A percentile compares a stretch with the other conserved stretches of the same genome.
Conservation (phyloP, 495 filamentous ascomycete species). For the Podospora australis region DNA sequence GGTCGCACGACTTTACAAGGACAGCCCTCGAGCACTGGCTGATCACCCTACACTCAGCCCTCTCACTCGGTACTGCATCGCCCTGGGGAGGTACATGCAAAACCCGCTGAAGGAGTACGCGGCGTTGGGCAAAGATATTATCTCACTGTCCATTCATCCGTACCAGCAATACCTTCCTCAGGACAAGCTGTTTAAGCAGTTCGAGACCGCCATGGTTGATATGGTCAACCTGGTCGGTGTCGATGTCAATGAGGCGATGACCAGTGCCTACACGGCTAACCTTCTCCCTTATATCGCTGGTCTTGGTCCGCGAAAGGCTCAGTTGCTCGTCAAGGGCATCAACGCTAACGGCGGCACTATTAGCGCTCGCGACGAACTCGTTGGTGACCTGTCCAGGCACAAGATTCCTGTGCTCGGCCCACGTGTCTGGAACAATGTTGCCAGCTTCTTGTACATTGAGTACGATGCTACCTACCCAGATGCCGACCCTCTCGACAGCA, state of each 20-base stretch:
- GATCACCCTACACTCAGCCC: constrained; percentile 75
- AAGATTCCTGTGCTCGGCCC: constrained; percentile 74
- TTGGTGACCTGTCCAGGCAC: constrained; percentile 75
- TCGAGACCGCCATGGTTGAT: constrained; percentile 93
- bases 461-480: constrained; percentile 72
- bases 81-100: constrained; percentile 82
- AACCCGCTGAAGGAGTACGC: constrained; percentile 95
- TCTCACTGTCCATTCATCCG: constrained; percentile 79
- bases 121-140: constrained; percentile 77
- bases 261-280: constrained; percentile 70
- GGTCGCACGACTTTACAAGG: constrained; percentile 87
- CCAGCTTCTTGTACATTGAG: constrained; percentile 86
- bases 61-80: constrained; percentile 81
- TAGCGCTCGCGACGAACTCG: constrained; percentile 71
- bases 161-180: constrained; percentile 82
- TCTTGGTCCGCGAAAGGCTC: constrained; percentile 87
- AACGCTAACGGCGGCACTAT: constrained; percentile 80
- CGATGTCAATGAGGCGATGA: constrained; percentile 84
- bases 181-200: constrained; percentile 74
- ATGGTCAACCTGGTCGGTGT: constrained; percentile 97
- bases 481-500: constrained; percentile 91
- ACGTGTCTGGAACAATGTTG: constrained; percentile 90
- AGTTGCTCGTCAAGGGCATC: constrained; percentile 79
- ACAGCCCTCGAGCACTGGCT: constrained; percentile 68
- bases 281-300: constrained; percentile 89